Evolutionary conservation across 116 monocot genomes (phyloP), one percentile per base, ranked within the genome.

Genomic region (Zostera marina): DNA sequence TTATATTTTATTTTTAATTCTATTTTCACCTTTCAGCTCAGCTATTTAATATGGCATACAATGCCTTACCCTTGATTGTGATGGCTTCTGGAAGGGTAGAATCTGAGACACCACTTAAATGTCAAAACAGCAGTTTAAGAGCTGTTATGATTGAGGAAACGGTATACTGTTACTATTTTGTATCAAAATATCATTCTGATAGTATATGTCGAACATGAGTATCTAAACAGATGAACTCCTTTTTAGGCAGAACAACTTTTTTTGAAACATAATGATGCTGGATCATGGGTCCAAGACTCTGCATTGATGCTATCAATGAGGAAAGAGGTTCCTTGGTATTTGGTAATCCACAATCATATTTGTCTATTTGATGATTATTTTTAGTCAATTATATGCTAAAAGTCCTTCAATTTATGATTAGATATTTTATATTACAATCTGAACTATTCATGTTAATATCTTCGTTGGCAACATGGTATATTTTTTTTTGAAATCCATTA

Each of bases 271-370:
- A 94, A 88, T 69, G 94, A 94, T 75, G 79, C 88, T 65, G 94
- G 88, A 49, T 84, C 94, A 69, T 94, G 94, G 94, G 79, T 94
- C 71, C 94, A 94, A 60, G 94, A 94, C 55, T 94, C 88, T 67
- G 84, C 94, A 42, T 60, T 84, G 77, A 88, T 94, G 77, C 67
- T 84, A 68, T 84, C 88, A 42, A 61, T 81, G 73, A 74, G 76
- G 46, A 94, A 79, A 69, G 94, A 94, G 60, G 82, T 83, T 63
- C 88, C 94, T 52, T 94, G 94, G 94, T 94, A 77, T 63, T 63
- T 94, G 73, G 94, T 94, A 76, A 81, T 70, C n/a, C n/a, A n/a
- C n/a, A n/a, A n/a, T n/a, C n/a, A n/a, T n/a, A n/a, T n/a, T n/a
- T n/a, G n/a, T n/a, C n/a, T n/a, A n/a, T n/a, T n/a, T n/a, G n/a